phyloP scores from a whole-genome alignment of 768 basidiomycete genomes.

The Lactifluus piperatus region DNA sequence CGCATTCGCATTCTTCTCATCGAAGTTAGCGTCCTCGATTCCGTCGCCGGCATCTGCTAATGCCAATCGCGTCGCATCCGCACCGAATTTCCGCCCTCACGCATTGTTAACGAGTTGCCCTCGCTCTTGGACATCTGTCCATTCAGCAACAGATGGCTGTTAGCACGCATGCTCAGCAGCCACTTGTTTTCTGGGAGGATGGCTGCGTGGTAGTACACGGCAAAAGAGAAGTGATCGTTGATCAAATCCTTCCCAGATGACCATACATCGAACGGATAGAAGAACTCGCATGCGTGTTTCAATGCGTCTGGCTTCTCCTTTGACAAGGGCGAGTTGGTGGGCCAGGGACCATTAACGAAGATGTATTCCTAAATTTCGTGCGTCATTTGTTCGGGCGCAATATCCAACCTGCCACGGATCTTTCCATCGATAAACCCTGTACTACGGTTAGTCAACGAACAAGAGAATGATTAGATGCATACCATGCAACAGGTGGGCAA shows the following conservation, averaged over 20 bases:
- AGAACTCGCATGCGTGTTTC: constrained; percentile 90
- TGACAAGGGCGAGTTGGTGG: constrained; percentile 52
- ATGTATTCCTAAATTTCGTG: constrained; percentile 98
- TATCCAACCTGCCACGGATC: constrained; percentile 73
- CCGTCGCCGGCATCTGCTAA: constrained; percentile 97
- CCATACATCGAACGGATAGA: constrained; percentile 96
- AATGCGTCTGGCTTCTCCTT: constrained; percentile 75
- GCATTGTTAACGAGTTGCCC: constrained; percentile 89
- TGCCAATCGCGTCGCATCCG: constrained; percentile 85
- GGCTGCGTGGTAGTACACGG: constrained; percentile 91
- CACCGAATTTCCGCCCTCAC: constrained; percentile 91
- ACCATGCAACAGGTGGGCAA: constrained; percentile 88
- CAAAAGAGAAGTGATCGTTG: constrained; percentile 91
- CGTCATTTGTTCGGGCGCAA: constrained; percentile 88
- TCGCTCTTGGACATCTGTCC: constrained; percentile 98
- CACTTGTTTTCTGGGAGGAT: constrained; percentile 84
- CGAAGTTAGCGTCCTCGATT: constrained; percentile 97
- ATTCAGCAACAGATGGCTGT: constrained; percentile 95
- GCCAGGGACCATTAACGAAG: constrained; percentile 71
- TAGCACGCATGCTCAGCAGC: constrained; percentile 88
- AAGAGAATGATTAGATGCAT: constrained; percentile 21
- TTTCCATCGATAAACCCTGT: constrained; percentile 71
- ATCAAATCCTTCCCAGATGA: constrained; percentile 98
- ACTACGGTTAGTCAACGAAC: constrained; percentile 9
- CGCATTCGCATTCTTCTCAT: constrained; percentile 96